Evolutionary conservation across 2,329 filamentous ascomycete genomes (phyloP).

Genomic region (Elsinoe arachidis): DNA sequence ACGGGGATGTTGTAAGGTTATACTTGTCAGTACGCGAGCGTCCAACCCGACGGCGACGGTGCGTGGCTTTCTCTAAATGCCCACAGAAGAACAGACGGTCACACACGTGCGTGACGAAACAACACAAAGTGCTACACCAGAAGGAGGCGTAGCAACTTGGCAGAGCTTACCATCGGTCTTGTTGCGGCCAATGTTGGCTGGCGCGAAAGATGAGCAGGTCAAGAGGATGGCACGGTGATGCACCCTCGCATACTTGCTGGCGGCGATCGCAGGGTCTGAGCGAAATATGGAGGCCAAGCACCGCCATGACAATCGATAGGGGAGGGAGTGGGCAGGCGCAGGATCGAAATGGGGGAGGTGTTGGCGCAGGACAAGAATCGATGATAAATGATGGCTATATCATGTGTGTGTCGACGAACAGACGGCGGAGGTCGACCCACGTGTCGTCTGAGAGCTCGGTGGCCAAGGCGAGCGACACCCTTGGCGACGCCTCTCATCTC

Average conservation of each 20-base stretch:
- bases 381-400: not conserved
- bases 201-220: not conserved
- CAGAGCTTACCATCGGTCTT: slow-evolving; percentile 7
- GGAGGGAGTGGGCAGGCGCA: not conserved
- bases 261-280: not conserved
- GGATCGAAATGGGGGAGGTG: not conserved
- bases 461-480: not conserved
- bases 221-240: not conserved
- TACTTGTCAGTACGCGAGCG: not conserved
- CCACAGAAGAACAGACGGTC: not conserved
- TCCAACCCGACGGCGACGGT: not conserved
- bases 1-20: not conserved
- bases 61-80: not conserved
- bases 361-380: not conserved
- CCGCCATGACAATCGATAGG: not conserved
- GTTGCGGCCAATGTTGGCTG: not conserved
- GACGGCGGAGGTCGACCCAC: not conserved
- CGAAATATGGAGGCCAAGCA: not conserved
- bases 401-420: not conserved
- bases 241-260: not conserved
- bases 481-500: slow-evolving; percentile 1
- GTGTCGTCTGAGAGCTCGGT: not conserved
- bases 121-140: not conserved
- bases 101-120: slow-evolving; percentile 8
- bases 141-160: slow-evolving; percentile 5